These are phyloP conservation scores for Linnemannia elongata DNA, from an alignment of 192 early-diverging fungal species.

Conservation along the genomic window DNA sequence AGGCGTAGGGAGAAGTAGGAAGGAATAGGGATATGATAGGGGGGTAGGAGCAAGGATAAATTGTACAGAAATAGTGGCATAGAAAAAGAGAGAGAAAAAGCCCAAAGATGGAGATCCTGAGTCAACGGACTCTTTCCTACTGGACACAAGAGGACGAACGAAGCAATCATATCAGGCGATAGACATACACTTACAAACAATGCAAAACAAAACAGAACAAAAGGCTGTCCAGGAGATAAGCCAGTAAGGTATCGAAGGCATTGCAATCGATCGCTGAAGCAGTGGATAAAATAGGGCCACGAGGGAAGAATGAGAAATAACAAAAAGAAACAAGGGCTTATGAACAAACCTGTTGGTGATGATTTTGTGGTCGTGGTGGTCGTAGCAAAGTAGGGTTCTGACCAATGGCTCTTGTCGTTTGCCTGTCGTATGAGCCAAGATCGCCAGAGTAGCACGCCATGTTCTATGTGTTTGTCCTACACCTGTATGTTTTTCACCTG, in stretches of 20 bases:
- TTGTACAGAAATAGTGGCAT: too few relatives aligned
- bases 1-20: not conserved
- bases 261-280: too few relatives aligned
- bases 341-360: not conserved
- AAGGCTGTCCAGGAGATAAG: too few relatives aligned
- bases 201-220: too few relatives aligned
- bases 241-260: too few relatives aligned
- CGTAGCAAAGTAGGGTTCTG: not conserved
- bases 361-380: not conserved
- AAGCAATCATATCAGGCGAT: too few relatives aligned
- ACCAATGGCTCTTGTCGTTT: not conserved
- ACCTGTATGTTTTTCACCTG: too few relatives aligned
- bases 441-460: constrained; percentile 34
- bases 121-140: not conserved
- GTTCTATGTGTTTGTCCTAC: not conserved
- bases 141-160: too few relatives aligned
- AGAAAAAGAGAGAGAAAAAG: not conserved
- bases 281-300: not conserved
- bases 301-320: not conserved
- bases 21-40: not conserved
- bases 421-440: constrained; percentile 27
- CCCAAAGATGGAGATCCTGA: constrained; percentile 1
- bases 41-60: too few relatives aligned
- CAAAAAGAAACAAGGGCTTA: constrained; percentile 1
- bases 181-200: too few relatives aligned